Evolutionary conservation across 331 rosid species (phyloP).

Genomic region (Acacia pycnantha): DNA sequence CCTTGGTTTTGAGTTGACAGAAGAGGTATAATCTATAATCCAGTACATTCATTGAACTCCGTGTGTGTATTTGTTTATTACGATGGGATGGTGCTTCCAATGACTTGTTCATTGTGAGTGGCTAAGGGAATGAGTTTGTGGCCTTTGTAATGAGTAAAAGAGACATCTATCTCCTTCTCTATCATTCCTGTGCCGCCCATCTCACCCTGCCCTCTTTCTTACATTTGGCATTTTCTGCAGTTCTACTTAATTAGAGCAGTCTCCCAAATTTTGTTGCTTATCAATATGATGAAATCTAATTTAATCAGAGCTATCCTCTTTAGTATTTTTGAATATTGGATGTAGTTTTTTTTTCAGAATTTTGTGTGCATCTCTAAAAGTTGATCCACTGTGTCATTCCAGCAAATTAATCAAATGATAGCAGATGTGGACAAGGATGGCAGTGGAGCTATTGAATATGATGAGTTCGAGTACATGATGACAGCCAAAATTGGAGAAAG

Average conservation of each 20-base stretch:
- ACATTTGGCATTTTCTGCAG: not conserved
- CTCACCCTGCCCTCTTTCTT: not conserved
- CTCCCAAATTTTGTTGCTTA: not conserved
- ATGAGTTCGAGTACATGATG: conserved; percentile 93
- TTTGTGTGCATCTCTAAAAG: not conserved
- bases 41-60: not conserved
- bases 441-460: conserved; percentile 92
- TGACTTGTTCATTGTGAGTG: not conserved
- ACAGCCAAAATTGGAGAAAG: conserved; percentile 97
- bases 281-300: not conserved
- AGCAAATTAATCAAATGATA: conserved; percentile 94
- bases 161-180: no score
- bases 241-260: not conserved
- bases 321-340: not conserved
- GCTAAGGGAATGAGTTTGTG: no score
- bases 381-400: conserved; percentile 34
- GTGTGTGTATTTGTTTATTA: not conserved
- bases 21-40: conserved; percentile 56
- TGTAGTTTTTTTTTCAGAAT: not conserved
- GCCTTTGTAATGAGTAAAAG: no score
- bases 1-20: conserved; percentile 98
- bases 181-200: not conserved
- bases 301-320: not conserved
- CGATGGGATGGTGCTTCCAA: not conserved
- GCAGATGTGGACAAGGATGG: conserved; percentile 99